Evolutionary conservation across 441 rosid genomes (phyloP).

Genomic region (Jatropha multifida): DNA sequence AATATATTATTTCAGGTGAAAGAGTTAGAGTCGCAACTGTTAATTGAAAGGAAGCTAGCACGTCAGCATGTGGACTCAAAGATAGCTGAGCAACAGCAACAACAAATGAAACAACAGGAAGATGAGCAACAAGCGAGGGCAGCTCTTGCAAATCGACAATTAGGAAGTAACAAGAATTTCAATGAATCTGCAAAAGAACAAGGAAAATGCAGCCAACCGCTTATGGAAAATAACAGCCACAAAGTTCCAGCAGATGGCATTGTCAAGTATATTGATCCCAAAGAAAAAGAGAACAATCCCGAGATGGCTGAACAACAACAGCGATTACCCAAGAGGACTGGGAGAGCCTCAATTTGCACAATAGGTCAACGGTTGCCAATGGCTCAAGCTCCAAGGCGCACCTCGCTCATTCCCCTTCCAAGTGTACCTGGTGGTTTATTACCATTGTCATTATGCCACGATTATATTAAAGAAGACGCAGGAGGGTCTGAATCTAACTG

Average conservation of each 20-base stretch:
- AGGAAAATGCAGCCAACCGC: constrained; percentile 35
- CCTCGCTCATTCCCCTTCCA: constrained; percentile 72
- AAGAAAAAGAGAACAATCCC: constrained; percentile 91
- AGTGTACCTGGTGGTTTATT: constrained; percentile 28
- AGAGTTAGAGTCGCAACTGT: constrained; percentile 87
- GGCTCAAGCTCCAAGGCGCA: constrained; percentile 66
- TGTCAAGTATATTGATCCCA: constrained; percentile 41
- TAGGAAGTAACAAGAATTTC: constrained; percentile 41
- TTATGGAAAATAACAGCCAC: constrained; percentile 41
- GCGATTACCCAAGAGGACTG: constrained; percentile 60
- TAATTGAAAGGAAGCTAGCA: constrained; percentile 89
- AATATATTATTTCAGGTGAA: constrained; percentile 49
- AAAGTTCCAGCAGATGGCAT: constrained; percentile 40
- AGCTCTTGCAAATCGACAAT: constrained; percentile 47
- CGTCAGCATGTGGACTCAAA: constrained; percentile 93
- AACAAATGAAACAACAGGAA: constrained; percentile 46
- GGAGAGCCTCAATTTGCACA: constrained; percentile 75
- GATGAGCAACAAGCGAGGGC: constrained; percentile 60
- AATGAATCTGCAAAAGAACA: constrained; percentile 45
- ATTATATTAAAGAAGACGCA: constrained; percentile 35
- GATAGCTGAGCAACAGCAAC: constrained; percentile 70
- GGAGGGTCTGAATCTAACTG: constrained; percentile 31
- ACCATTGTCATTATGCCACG: constrained; percentile 31
- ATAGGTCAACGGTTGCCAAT: constrained; percentile 36
- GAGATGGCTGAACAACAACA: constrained; percentile 46